Base-by-base conservation (phyloP, 495 filamentous ascomycete species). In the Extremus antarcticus region DNA sequence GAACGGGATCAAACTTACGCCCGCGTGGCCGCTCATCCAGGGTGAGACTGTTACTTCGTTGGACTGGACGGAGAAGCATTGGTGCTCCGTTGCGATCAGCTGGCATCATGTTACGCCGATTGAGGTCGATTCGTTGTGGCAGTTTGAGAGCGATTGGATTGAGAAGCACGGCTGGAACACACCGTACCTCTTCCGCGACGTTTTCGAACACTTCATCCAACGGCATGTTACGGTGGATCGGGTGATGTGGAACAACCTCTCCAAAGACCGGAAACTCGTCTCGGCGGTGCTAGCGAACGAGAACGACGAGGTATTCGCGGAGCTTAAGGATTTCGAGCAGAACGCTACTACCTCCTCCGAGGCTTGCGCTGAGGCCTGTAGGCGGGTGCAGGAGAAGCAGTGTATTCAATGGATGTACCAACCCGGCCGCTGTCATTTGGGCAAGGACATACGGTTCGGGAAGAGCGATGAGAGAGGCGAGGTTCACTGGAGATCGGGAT, bases 41-140 rank as follows among this genome's bases (percentile, higher is more conserved):
- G 77, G 78, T 56, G 76, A 80, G 58, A 76, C 74, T 24, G 76
- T 74, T 2, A 48, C 62, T 19, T 74, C 70, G 0, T 59, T 82
- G 17, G 73, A 76, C 9, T 83, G 71, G 66, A 73, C 74, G 8
- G 58, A 68, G 0, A 63, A 63, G 25, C 72, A 79, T 51, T 84
- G 82, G 81, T 84, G 81, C 63, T 71, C 78, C 25, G 77, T 78
- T 10, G 64, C 78, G 41, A 70, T 81, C 0, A 78, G 76, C 2
- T 80, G 82, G 76, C 81, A 84, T 62, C 78, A 82, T 61, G 70
- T 85, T 59, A 70, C 72, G 17, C 66, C 70, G 53, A 49, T 62
- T 23, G 79, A 82, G 54, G 69, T 81, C 41, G 74, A 70, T 51
- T 61, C 61, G 15, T 68, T 83, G 50, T 83, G 74, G 73, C 63